These are phyloP conservation scores for Colletotrichum horii DNA, from an alignment of 2,329 filamentous ascomycete species.

Conservation along the genomic window DNA sequence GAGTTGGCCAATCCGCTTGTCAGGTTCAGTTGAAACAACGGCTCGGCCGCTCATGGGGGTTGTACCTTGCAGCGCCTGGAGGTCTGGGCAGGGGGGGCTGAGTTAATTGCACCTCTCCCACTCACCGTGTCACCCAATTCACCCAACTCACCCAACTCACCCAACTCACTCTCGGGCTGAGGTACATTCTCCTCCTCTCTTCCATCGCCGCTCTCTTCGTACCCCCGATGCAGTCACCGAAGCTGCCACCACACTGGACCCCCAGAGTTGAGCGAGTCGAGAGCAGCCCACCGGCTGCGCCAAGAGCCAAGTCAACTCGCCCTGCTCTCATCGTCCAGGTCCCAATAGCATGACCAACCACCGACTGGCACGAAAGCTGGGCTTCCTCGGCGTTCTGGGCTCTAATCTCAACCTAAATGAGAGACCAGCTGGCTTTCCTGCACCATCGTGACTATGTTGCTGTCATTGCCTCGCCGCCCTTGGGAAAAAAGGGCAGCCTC, in stretches of 20 bases:
- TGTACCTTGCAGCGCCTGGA: constrained; percentile 14
- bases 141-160: background rate
- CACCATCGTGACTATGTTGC: background rate
- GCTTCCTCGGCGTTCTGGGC: constrained; percentile 20
- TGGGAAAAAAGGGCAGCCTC: background rate
- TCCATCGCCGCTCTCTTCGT: background rate
- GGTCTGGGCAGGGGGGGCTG: background rate
- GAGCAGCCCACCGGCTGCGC: background rate
- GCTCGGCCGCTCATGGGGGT: background rate
- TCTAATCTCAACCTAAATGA: constrained; percentile 20
- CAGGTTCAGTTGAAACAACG: constrained; percentile 11
- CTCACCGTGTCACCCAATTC: background rate
- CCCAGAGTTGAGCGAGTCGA: background rate
- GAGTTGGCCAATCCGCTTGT: constrained; percentile 12
- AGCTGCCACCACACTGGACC: background rate
- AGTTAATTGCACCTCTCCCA: background rate
- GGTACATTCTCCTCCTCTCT: background rate
- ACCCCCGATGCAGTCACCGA: background rate
- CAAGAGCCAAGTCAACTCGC: constrained; percentile 10
- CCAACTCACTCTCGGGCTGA: background rate
- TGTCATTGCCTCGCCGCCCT: background rate
- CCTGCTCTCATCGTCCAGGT: background rate
- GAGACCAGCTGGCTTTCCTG: background rate
- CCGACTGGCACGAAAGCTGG: constrained; percentile 5
- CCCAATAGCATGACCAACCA: constrained; percentile 11